Conservation (phyloP, 2,329 filamentous ascomycete genomes). For the Hypoxylon sp. region DNA sequence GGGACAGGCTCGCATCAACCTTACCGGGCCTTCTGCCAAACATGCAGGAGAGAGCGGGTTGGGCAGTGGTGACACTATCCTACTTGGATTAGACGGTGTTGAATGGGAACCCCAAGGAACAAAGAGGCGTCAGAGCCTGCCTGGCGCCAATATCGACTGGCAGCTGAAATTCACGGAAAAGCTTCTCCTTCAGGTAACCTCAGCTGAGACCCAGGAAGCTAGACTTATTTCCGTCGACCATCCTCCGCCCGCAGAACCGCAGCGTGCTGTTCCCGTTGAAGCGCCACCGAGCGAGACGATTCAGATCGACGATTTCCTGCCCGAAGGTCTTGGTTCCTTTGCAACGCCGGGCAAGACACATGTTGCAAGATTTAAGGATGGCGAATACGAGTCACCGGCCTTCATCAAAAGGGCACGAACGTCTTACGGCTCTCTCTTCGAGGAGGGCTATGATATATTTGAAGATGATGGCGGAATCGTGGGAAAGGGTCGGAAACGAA, state of each 20-base stretch:
- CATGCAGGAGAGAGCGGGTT: constrained; percentile 71
- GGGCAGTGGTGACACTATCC: constrained; percentile 79
- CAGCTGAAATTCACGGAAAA: constrained; percentile 63
- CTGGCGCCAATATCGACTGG: constrained; percentile 63
- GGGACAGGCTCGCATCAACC: constrained; percentile 83
- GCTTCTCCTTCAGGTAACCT: constrained; percentile 57
- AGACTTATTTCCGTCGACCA: constrained; percentile 63
- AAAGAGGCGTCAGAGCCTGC: constrained; percentile 52
- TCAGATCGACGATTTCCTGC: constrained; percentile 27
- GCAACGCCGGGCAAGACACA: constrained; percentile 47
- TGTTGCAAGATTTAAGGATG: constrained; percentile 49
- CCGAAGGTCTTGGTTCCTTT: constrained; percentile 4
- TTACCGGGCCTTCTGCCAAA: constrained; percentile 74
- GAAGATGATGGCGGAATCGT: constrained; percentile 70
- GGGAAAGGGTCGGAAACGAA: constrained; percentile 72
- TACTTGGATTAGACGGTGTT: constrained; percentile 73
- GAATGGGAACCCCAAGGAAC: constrained; percentile 66
- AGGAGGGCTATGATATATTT: constrained; percentile 71
- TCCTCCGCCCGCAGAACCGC: constrained; percentile 35
- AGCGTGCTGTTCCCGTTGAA: constrained; percentile 17
- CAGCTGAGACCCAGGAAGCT: constrained; percentile 56
- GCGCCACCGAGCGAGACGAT: constrained; percentile 16
- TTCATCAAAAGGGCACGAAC: constrained; percentile 76
- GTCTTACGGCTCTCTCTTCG: constrained; percentile 73
- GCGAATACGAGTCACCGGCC: constrained; percentile 78